Evolutionary conservation across 108 stramenopile genomes (phyloP).

Genomic region (Nitzschia putrida): DNA sequence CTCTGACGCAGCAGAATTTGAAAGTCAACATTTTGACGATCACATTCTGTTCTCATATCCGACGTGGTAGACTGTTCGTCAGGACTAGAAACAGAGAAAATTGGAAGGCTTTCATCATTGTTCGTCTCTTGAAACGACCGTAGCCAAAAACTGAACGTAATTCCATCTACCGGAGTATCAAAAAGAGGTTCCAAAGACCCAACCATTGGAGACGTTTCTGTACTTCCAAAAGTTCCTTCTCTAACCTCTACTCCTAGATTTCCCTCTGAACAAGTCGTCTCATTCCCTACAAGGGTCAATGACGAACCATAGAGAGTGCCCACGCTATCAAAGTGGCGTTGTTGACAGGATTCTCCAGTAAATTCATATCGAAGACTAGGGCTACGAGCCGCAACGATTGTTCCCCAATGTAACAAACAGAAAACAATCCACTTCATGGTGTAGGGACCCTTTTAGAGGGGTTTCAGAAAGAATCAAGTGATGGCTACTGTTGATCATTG

Average conservation of each 20-base stretch:
- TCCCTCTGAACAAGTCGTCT: slow-evolving; percentile 16
- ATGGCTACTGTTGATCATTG: no score
- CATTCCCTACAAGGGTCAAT: neutral
- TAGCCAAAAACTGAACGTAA: slow-evolving; percentile 22
- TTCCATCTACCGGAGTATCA: neutral
- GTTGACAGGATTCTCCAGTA: neutral
- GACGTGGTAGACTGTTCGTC: neutral
- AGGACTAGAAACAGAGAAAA: neutral
- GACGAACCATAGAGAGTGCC: neutral
- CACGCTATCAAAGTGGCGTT: neutral
- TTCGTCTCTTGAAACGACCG: slow-evolving; percentile 1
- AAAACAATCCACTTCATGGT: neutral
- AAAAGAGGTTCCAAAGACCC: neutral
- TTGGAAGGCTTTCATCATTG: neutral
- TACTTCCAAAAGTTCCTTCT: neutral
- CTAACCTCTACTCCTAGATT: slow-evolving; percentile 8
- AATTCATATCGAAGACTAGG: neutral
- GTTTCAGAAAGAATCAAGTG: no score
- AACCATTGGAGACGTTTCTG: neutral
- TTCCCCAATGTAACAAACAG: neutral
- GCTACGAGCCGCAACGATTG: neutral
- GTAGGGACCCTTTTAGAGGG: no score
- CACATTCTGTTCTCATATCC: slow-evolving; percentile 19
- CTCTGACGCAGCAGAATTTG: slow-evolving; percentile 23
- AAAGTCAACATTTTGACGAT: slow-evolving; percentile 25